These are phyloP conservation scores for Clonostachys rhizophaga DNA, from an alignment of 2,329 filamentous ascomycete species.

Conservation along the genomic window DNA sequence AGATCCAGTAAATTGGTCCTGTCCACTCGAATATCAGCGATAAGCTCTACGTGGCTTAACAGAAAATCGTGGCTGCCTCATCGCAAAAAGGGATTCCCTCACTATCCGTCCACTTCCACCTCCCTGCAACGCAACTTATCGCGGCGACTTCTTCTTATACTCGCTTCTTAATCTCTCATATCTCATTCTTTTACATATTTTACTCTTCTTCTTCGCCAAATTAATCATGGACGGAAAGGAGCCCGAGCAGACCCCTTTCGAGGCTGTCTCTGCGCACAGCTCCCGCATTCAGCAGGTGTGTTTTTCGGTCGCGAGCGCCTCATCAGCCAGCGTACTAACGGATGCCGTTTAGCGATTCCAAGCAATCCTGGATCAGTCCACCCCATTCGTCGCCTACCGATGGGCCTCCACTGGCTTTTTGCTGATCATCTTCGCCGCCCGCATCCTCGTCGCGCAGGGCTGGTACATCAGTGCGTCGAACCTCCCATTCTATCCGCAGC, in stretches of 20 bases:
- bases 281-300: conserved; percentile 68
- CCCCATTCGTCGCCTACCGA: conserved; percentile 83
- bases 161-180: not conserved
- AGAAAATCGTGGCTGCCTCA: not conserved
- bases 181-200: not conserved
- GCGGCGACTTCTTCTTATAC: too few relatives aligned
- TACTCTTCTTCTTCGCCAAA: not conserved
- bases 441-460: conserved; percentile 88
- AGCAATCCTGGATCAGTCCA: conserved; percentile 88
- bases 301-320: conserved; percentile 11
- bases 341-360: conserved; percentile 71
- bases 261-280: conserved; percentile 82
- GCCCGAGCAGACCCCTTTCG: conserved; percentile 87
- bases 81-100: not conserved
- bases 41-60: not conserved
- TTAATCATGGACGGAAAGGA: conserved; percentile 75
- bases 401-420: conserved; percentile 79
- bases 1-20: too few relatives aligned
- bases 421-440: conserved; percentile 77
- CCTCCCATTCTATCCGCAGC: not conserved
- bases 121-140: too few relatives aligned
- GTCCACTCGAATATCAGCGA: too few relatives aligned
- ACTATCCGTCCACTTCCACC: too few relatives aligned
- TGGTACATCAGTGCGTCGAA: conserved; percentile 88
- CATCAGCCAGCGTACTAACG: conserved; percentile 4